Evolutionary conservation across 2,329 filamentous ascomycete species (phyloP), one percentile per base, ranked within the genome.

Genomic region (Aureobasidium sp.): DNA sequence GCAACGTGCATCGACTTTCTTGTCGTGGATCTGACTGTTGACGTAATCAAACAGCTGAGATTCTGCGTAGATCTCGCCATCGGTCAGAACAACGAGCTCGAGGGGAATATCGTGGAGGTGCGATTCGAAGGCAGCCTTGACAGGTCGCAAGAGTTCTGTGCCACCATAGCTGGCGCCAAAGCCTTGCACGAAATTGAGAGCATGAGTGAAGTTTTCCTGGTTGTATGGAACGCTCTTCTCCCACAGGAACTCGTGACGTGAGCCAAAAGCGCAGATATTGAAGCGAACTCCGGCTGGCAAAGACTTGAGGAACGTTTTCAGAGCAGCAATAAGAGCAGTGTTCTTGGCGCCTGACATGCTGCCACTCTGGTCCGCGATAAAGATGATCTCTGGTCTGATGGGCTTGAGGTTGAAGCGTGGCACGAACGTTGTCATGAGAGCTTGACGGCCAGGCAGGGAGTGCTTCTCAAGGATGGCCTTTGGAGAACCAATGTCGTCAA

Each of bases 331-430:
- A 3, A 87, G 76, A 36, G 84, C 79, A 0, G 67, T 65, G 1
- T 87, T 87, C 42, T 80, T 82, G 5, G 66, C 65, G 0, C 72
- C 69, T 0, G 45, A 29, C 86, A 88, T 88, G 63, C 85, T 88
- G 0, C 86, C 87, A 62, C 86, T 89, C 57, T 87, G 81, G 70
- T 91, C 88, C 61, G 85, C 87, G 5, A 91, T 75, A 66, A 91
- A 90, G 20, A 91, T 82, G 25, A 91, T 80, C 69, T 91, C 88
- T 0, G 81, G 81, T 20, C 72, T 74, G 9, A 79, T 76, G 0
- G 79, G 70, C 0, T 84, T 82, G 0, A 89, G 74, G n/a, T 78
- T 77, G 73, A 90, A 89, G 64, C 84, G 86, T 2, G 88, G 88
- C 0, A 90, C 86, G 0, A 91, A 75, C 0, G 87, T 89, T 0